Evolutionary conservation across 2,329 filamentous ascomycete species (phyloP), one percentile per base, ranked within the genome.

Genomic region (Pseudogymnoascus destructans): DNA sequence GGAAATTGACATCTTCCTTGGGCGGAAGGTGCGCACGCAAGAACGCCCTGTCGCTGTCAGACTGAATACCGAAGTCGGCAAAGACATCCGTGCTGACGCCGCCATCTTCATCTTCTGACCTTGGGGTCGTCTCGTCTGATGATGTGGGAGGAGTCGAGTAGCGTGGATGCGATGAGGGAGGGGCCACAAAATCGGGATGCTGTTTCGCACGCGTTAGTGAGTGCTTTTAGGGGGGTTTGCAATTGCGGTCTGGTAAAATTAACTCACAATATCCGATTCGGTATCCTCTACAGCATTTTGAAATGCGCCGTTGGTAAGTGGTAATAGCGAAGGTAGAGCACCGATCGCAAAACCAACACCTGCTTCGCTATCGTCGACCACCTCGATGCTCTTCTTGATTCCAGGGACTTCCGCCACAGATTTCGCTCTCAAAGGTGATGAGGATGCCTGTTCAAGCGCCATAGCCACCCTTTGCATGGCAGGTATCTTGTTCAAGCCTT

Each of bases 401-500:
- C 2, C 25, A 30, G 46, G n/a, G 42, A 17, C 42, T 52, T 17
- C n/a, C 23, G 9, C 46, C 46, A 13, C 25, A 19, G 25, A 17
- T 19, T 52, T 52, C 5, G 46, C 46, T 30, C 46, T 32, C 15
- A 17, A 11, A 52, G 46, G 46, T 19, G 46, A 52, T 2, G 46
- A 52, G n/a, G 46, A 52, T 19, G 46, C 46, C 25, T 52, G 46
- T 5, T 35, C 54, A 21, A 56, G 15, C 21, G 5, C 54, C 32
- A 36, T 38, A 38, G 54, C 54, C 13, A 56, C 35, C 23, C 54
- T 56, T 9, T 56, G 54, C 54, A 56, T 56, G 1, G 54, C 54
- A 36, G 54, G 54, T 38, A 56, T 38, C 30, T 56, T 56, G 30
- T 56, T 56, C 54, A 56, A 13, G 54, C 54, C 36, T 38, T 56